Percentiles rank a stretch among this genome's conserved stretches.
Evolutionary conservation across 345 rosid species (phyloP).

Genomic region (Garcia nutans): DNA sequence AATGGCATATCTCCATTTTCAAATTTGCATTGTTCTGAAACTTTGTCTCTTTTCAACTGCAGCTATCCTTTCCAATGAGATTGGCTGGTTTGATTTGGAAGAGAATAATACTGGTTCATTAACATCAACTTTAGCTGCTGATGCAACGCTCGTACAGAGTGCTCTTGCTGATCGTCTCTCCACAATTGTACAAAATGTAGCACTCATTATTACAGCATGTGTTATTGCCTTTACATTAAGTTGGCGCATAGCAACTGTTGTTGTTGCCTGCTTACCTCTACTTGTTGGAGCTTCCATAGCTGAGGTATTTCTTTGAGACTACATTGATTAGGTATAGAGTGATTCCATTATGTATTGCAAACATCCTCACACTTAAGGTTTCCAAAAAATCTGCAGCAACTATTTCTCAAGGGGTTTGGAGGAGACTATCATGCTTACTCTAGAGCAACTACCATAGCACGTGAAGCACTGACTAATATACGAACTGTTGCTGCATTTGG

Average conservation of each 20-base stretch:
- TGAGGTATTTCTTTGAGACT: constrained; percentile 45
- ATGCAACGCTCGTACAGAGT: constrained; percentile 73
- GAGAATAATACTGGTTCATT: constrained; percentile 70
- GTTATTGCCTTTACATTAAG: constrained; percentile 58
- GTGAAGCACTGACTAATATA: constrained; percentile 72
- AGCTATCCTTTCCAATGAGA: constrained; percentile 79
- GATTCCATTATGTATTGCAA: neutral
- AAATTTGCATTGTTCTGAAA: constrained; percentile 5
- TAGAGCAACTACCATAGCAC: constrained; percentile 61
- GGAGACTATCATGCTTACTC: constrained; percentile 66
- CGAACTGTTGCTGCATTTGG: constrained; percentile 75
- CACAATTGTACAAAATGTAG: constrained; percentile 68
- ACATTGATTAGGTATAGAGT: too few species aligned
- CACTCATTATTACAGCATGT: constrained; percentile 74
- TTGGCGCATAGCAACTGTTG: constrained; percentile 83
- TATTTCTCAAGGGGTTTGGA: constrained; percentile 79
- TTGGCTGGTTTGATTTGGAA: constrained; percentile 87
- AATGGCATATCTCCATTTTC: too few species aligned
- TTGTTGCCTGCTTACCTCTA: constrained; percentile 71
- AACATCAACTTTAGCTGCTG: constrained; percentile 69
- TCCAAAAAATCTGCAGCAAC: constrained; percentile 44
- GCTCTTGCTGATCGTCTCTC: constrained; percentile 83
- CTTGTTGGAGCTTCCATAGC: constrained; percentile 72
- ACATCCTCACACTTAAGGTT: neutral
- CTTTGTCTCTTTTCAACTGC: constrained; percentile 29